Evolutionary conservation across 1,284 basidiomycete genomes (phyloP), one percentile per base, ranked within the genome.

Genomic region (Trichosporon ovoides): DNA sequence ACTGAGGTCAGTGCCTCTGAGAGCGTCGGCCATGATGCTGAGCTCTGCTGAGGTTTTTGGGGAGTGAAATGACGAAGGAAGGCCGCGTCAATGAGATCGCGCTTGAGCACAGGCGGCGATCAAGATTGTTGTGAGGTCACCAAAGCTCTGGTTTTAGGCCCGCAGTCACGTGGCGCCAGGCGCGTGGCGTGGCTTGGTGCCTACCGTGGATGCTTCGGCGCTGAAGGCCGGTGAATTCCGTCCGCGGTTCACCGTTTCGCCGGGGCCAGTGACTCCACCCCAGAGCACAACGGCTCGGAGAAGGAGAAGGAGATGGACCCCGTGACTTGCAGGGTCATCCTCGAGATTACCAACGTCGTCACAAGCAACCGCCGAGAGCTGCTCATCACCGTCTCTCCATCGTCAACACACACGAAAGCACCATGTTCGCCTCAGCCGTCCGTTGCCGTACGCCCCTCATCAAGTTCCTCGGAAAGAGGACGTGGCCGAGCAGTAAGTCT

Each of bases 381-480:
- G 20, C 43, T 50, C 38, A 18, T 18, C 50, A 56, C 35, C 50
- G 11, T 38, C 33, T 28, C 20, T 35, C 28, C 28, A 31, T 31
- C 28, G n/a, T 10, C 35, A 34, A 28, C 53, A 28, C 33, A 49
- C 36, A 20, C 7, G 10, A n/a, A n/a, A n/a, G 11, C 59, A 68
- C 52, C 31, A 73, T 75, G 73, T 60, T 64, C 56, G 56, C 65
- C 34, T 63, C 70, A 18, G 35, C 61, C 34, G 33, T 72, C 38
- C 64, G 67, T 43, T 59, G 65, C 37, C 72, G 46, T 69, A 81
- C 73, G 61, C 89, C 89, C 28, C 84, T 90, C 73, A 92, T 92
- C 61, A 83, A 82, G 68, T 92, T 92, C 74, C 55, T 91, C 18
- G 89, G 89, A 54, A 87, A 83, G 78, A 83, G 88, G 24, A 73